A percentile compares a stretch with the other conserved stretches of the same genome.
Conservation (phyloP, 2,329 filamentous ascomycete genomes). For the Fusarium lyarnte region DNA sequence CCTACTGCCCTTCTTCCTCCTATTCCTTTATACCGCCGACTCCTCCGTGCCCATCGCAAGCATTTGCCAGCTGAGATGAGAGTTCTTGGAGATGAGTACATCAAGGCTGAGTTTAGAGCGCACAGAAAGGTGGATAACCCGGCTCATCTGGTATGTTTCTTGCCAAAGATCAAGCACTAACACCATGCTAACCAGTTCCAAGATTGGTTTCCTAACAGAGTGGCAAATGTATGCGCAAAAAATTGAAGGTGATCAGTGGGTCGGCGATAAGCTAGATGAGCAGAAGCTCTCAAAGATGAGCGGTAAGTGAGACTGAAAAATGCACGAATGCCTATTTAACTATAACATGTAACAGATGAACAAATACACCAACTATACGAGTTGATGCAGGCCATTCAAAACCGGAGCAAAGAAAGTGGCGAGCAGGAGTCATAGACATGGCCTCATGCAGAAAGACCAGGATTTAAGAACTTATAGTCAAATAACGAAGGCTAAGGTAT, state of each 20-base stretch:
- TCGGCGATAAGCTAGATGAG: constrained; percentile 83
- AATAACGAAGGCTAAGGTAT: neutral
- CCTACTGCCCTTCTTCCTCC: constrained; percentile 81
- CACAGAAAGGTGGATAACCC: constrained; percentile 89
- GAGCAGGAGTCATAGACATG: constrained; percentile 40
- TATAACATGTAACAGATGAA: constrained; percentile 69
- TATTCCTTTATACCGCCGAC: constrained; percentile 86
- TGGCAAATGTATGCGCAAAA: constrained; percentile 97
- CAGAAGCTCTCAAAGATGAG: constrained; percentile 93
- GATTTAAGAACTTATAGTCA: neutral
- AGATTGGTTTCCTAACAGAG: constrained; percentile 96
- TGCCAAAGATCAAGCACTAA: neutral
- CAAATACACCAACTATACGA: constrained; percentile 95
- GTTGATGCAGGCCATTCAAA: constrained; percentile 83
- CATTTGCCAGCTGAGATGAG: constrained; percentile 79
- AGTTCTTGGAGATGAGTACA: constrained; percentile 87
- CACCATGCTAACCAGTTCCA: constrained; percentile 14
- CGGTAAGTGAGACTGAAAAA: constrained; percentile 63
- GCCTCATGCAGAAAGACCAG: constrained; percentile 14
- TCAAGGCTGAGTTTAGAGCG: constrained; percentile 90
- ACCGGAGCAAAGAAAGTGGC: constrained; percentile 43
- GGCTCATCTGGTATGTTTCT: constrained; percentile 77
- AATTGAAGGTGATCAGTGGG: constrained; percentile 87
- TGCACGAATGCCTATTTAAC: neutral
- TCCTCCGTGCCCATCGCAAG: constrained; percentile 87